Percentiles rank a stretch among this genome's conserved stretches.
These are phyloP conservation scores for Citrus sp. DNA, from an alignment of 345 rosid genomes.

Conservation along the genomic window DNA sequence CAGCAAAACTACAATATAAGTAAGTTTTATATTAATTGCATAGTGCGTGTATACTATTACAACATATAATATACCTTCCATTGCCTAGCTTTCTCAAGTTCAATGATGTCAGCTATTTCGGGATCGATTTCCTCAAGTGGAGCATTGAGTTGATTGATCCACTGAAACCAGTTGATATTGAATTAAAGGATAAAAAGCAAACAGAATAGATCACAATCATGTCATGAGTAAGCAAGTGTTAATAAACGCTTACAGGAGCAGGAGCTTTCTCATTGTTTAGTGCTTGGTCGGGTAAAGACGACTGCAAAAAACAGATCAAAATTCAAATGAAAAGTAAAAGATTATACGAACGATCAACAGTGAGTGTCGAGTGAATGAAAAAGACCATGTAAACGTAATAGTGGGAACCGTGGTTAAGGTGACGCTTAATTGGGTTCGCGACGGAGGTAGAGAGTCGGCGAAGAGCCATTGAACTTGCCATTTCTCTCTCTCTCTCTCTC, in stretches of 20 bases:
- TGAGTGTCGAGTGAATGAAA: background rate
- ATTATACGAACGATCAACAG: background rate
- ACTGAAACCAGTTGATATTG: constrained; percentile 36
- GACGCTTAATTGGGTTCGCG: constrained; percentile 33
- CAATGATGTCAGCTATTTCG: constrained; percentile 81
- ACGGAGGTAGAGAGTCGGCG: constrained; percentile 61
- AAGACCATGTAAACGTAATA: constrained; percentile 41
- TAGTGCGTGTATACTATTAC: no score
- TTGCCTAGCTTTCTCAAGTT: constrained; percentile 97
- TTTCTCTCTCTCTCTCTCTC: constrained; percentile 10
- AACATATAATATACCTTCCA: constrained; percentile 62
- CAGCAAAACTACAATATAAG: background rate
- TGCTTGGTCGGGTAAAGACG: constrained; percentile 55
- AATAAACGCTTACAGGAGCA: constrained; percentile 46
- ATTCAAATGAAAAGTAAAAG: background rate
- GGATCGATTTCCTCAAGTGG: constrained; percentile 84
- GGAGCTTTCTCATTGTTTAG: constrained; percentile 44
- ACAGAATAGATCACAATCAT: no score
- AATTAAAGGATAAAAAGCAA: background rate
- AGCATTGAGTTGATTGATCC: constrained; percentile 82
- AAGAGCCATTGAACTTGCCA: constrained; percentile 64
- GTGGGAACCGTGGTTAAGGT: constrained; percentile 39
- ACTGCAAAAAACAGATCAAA: constrained; percentile 39
- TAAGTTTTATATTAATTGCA: background rate
- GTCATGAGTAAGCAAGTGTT: no score